Evolutionary conservation across 208 protist genomes (phyloP), one percentile per base, ranked within the genome.

Genomic region (Acanthamoeba lenticulata): DNA sequence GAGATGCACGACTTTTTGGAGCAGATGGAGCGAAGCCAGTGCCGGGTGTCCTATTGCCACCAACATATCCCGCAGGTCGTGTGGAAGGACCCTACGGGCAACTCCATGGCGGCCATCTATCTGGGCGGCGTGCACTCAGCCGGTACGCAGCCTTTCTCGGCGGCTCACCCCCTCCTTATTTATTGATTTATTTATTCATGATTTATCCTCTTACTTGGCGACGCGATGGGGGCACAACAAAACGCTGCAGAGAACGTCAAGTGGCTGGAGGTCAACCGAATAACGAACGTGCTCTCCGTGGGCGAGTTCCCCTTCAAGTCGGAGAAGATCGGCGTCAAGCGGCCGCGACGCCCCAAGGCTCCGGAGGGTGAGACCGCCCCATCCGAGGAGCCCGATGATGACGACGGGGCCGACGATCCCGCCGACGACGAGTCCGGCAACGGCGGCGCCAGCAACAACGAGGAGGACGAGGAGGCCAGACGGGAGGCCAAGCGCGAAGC

Each of bases 191-290:
- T 60, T 60, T 21, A 29, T n/a, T 21, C 3, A 11, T 60, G 6
- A 29, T 21, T 9, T 15, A 57, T 15, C 11, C n/a, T 60, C 17
- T 60, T 74, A 38, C 24, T 74, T n/a, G 65, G 15, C 27, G 27
- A 27, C 6, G 5, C 9, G 45, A 15, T 52, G 45, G 45, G 45
- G 45, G 45, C 9, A 19, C 9, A 24, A 24, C 0, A 4, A 24
- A 27, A 24, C 5, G 52, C 52, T 60, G 21, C 65, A 74, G 65
- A 74, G 65, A 74, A 74, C n/a, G 65, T 74, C 1, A 74, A 74
- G 65, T 74, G 65, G 65, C 65, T 74, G n/a, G 65, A 74, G 65
- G 65, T 74, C n/a, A 74, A 74, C 5, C 65, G 65, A 40, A 74
- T 74, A 34, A 74, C 38, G n/a, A 74, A 74, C 65, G 65, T 74